phyloP scores from a whole-genome alignment of 1,284 basidiomycete genomes.

The Stereum hirsutum region DNA sequence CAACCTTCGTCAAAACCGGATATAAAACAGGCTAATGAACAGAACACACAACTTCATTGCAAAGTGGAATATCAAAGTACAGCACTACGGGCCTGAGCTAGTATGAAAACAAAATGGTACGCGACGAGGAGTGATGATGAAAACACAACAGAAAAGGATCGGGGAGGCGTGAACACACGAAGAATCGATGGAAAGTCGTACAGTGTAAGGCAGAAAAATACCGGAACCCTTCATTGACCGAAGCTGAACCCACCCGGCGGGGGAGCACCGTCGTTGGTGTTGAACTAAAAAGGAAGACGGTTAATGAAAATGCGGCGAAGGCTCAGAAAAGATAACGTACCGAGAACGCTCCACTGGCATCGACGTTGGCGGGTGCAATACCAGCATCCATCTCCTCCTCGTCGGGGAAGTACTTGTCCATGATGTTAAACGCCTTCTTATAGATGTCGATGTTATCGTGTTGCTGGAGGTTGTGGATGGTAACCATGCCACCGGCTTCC shows the following conservation, averaged over 20 bases:
- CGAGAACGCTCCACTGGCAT: slow-evolving; percentile 85
- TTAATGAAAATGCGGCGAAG: slow-evolving; percentile 4
- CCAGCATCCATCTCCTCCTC: slow-evolving; percentile 80
- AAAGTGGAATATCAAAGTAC: neutral
- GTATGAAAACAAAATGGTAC: neutral
- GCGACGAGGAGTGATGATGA: slow-evolving; percentile 7
- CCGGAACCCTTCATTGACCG: slow-evolving; percentile 34
- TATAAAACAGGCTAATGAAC: neutral
- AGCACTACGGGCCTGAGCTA: neutral
- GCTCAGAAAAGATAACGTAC: slow-evolving; percentile 40
- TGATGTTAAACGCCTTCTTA: slow-evolving; percentile 99
- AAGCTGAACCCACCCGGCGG: slow-evolving; percentile 95
- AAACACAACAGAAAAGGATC: slow-evolving; percentile 5
- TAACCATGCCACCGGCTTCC: slow-evolving; percentile 97
- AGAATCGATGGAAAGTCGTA: no score
- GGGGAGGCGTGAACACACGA: no score
- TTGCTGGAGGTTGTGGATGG: slow-evolving; percentile 98
- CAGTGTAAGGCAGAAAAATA: slow-evolving; percentile 3
- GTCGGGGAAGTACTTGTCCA: slow-evolving; percentile 93
- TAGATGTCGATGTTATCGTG: slow-evolving; percentile 99
- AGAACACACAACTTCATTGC: slow-evolving; percentile 1
- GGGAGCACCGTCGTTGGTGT: slow-evolving; percentile 74
- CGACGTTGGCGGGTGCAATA: slow-evolving; percentile 75
- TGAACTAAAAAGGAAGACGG: slow-evolving; percentile 44
- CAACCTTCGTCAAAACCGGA: no score